These are phyloP conservation scores for Pleomassaria siparia DNA, from an alignment of 2,329 filamentous ascomycete genomes.

Conservation along the genomic window DNA sequence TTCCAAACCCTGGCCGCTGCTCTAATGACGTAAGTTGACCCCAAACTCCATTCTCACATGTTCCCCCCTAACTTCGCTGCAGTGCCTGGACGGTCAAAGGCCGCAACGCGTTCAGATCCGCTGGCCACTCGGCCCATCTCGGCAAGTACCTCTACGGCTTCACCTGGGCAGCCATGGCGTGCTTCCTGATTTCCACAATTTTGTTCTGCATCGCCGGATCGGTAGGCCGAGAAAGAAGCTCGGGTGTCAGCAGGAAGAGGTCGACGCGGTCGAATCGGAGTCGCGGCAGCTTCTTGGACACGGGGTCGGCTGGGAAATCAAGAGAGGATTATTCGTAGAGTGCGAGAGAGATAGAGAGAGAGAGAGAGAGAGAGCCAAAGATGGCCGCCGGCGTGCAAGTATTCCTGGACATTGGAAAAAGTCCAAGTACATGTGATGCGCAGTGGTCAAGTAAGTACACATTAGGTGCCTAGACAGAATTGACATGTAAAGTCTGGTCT, in stretches of 20 bases:
- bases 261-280: conserved; percentile 53
- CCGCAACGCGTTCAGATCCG: conserved; percentile 64
- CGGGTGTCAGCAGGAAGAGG: conserved; percentile 43
- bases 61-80: conserved; percentile 3
- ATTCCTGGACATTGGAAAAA: no score
- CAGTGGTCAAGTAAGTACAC: no score
- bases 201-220: conserved; percentile 66
- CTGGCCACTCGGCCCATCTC: conserved; percentile 59
- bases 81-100: conserved; percentile 70
- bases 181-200: conserved; percentile 65
- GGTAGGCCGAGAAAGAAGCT: conserved; percentile 49
- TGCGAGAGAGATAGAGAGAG: no score
- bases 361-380: no score
- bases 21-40: conserved; percentile 70
- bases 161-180: conserved; percentile 71
- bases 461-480: no score
- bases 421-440: no score
- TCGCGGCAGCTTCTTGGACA: conserved; percentile 57
- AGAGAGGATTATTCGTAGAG: conserved; percentile 66
- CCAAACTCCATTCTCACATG: conserved; percentile 1
- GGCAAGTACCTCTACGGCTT: conserved; percentile 69
- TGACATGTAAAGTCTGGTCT: no score
- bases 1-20: conserved; percentile 67
- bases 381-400: no score
- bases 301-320: conserved; percentile 61